phyloP scores from a whole-genome alignment of 768 basidiomycete species.

The Podaxis mareebaensis region DNA sequence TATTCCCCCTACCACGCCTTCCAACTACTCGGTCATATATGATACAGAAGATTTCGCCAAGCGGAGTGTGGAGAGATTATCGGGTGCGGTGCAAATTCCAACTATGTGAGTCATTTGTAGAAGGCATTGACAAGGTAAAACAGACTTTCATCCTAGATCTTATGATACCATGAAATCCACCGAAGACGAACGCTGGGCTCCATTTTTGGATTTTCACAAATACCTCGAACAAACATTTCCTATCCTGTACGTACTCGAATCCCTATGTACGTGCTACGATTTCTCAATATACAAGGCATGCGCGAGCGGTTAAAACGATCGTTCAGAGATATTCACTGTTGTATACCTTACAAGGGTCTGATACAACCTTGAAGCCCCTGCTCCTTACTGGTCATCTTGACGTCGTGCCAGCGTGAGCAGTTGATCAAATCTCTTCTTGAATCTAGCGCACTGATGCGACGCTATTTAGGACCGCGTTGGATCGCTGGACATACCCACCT shows the following conservation, averaged over 20 bases:
- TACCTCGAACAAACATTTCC: constrained; percentile 30
- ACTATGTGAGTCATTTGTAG: constrained; percentile 24
- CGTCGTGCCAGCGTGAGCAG: constrained; percentile 26
- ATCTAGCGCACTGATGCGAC: neutral
- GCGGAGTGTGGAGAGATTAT: constrained; percentile 22
- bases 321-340: constrained; percentile 28
- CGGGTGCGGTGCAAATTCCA: constrained; percentile 29
- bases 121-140: no score
- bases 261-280: neutral
- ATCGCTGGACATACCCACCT: constrained; percentile 30
- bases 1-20: constrained; percentile 19
- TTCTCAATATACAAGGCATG: constrained; percentile 19
- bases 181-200: constrained; percentile 28
- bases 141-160: constrained; percentile 20
- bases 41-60: constrained; percentile 23
- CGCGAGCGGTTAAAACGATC: constrained; percentile 18
- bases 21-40: constrained; percentile 24
- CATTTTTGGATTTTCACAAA: constrained; percentile 26
- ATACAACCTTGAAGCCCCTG: constrained; percentile 24
- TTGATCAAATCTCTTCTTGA: no score
- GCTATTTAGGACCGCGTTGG: constrained; percentile 22
- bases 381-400: constrained; percentile 33
- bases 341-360: constrained; percentile 25
- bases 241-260: constrained; percentile 22
- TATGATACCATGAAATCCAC: constrained; percentile 32